Base-by-base conservation (phyloP, 1,139 yeast genomes). In the Suhomyces bolitotheri region DNA sequence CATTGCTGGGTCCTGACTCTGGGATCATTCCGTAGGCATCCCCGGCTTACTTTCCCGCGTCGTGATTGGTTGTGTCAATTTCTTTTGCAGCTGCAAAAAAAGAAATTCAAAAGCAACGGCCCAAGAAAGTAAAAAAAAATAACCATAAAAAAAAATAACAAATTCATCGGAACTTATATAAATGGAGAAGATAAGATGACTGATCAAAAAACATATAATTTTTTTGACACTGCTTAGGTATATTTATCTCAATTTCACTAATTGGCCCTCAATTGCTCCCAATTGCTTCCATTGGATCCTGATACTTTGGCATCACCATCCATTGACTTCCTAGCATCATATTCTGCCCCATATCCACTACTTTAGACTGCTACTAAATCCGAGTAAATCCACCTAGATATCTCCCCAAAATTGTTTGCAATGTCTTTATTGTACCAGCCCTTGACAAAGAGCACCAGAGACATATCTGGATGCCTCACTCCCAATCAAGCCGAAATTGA, bases 391-490 rank as follows among this genome's bases (percentile, higher is more conserved):
- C 20, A 20, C 15, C 25, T 14, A 7, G 9, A 19, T 19, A 19
- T 19, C 7, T 9, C 9, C 21, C 21, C 7, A 7, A 7, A 16
- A 12, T n/a, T n/a, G n/a, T n/a, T n/a, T 12, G 26, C 12, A 22
- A 31, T 27, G 29, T 27, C 34, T n/a, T 38, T 36, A 38, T 57
- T 55, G 34, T 64, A 58, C 45, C 71, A 67, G 35, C 73, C 73
- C 33, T 46, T 60, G 26, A 47, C 63, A 7, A 50, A 63, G 34
- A 23, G 30, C 22, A 28, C 24, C 16, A 34, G 41, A 27, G 41
- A 38, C 26, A 29, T 38, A 14, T 38, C 41, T 9, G 73, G 71
- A 27, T 67, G 73, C 47, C 55, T 67, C 32, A 69, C 74, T 0
- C 73, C 75, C 25, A 56, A 49, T 34, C 54, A 54, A 19, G 28